These are phyloP conservation scores for Schizophyllum commune DNA, from an alignment of 1,284 basidiomycete genomes.

Conservation along the genomic window DNA sequence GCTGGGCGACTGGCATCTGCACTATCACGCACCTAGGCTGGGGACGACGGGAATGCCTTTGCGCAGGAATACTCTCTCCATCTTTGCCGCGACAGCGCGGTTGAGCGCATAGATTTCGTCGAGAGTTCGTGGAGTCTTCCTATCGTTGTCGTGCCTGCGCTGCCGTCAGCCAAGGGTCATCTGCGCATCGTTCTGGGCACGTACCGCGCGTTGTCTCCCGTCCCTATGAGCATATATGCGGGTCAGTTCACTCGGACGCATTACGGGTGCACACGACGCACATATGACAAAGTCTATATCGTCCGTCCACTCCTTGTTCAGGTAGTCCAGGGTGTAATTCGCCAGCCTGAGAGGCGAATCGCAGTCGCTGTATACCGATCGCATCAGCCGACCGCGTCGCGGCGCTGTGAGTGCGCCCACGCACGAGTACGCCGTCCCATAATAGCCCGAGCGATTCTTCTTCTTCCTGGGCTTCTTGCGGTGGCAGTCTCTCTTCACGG, in stretches of 20 bases:
- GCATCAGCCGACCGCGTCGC: slow-evolving; percentile 2
- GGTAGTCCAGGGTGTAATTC: slow-evolving; percentile 75
- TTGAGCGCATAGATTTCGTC: slow-evolving; percentile 80
- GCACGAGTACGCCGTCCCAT: slow-evolving; percentile 56
- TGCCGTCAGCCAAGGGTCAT: background rate
- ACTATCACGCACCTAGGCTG: slow-evolving; percentile 53
- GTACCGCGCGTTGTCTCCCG: slow-evolving; percentile 86
- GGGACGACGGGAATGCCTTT: slow-evolving; percentile 80
- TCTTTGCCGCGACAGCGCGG: slow-evolving; percentile 56
- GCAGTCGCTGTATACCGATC: slow-evolving; percentile 56
- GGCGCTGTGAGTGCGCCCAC: slow-evolving; percentile 16
- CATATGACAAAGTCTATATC: slow-evolving; percentile 90
- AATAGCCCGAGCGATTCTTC: slow-evolving; percentile 42
- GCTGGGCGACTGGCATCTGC: slow-evolving; percentile 1
- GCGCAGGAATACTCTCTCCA: slow-evolving; percentile 61
- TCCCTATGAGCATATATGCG: slow-evolving; percentile 45
- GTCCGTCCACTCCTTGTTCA: slow-evolving; percentile 73
- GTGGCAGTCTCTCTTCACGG: slow-evolving; percentile 56
- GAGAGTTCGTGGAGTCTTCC: slow-evolving; percentile 69
- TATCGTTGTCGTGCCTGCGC: slow-evolving; percentile 82
- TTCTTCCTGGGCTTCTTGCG: slow-evolving; percentile 53
- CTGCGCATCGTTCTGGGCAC: background rate
- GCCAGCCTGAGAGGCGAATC: slow-evolving; percentile 78
- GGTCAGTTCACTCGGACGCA: slow-evolving; percentile 8
- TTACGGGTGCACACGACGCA: slow-evolving; percentile 20